Conservation (phyloP, 495 filamentous ascomycete species). For the Haplographium delicatum region DNA sequence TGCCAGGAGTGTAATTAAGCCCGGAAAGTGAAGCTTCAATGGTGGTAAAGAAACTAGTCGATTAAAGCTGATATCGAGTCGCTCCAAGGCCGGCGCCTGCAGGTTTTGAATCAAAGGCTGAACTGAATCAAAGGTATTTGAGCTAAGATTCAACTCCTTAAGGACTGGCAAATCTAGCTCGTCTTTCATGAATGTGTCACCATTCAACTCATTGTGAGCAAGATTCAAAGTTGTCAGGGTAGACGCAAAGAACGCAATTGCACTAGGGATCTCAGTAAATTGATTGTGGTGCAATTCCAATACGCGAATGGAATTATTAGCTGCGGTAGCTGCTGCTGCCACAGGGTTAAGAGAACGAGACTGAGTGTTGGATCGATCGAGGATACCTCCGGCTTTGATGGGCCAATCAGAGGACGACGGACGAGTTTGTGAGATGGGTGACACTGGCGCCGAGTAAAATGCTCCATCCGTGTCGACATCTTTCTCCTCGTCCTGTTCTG, state of each 20-base stretch:
- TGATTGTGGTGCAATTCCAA: constrained; percentile 73
- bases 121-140: constrained; percentile 62
- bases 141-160: constrained; percentile 65
- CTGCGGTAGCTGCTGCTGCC: constrained; percentile 42
- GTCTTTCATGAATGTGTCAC: constrained; percentile 53
- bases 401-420: constrained; percentile 49
- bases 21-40: constrained; percentile 54
- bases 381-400: constrained; percentile 61
- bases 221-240: constrained; percentile 72
- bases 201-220: constrained; percentile 68
- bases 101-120: constrained; percentile 57
- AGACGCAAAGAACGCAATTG: constrained; percentile 58
- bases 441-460: constrained; percentile 21
- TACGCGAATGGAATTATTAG: constrained; percentile 40
- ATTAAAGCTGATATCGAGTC: constrained; percentile 77
- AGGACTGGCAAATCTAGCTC: constrained; percentile 65
- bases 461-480: constrained; percentile 28
- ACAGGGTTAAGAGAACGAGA: constrained; percentile 48
- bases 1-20: constrained; percentile 59
- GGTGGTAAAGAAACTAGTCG: constrained; percentile 61
- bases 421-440: constrained; percentile 26
- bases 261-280: constrained; percentile 62
- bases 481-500: constrained; percentile 23
- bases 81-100: constrained; percentile 62
- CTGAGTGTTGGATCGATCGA: constrained; percentile 67